Percentiles rank a stretch among this genome's conserved stretches.
These are phyloP conservation scores for Durusdinium trenchii DNA, from an alignment of 73 alveolate species.

Conservation along the genomic window DNA sequence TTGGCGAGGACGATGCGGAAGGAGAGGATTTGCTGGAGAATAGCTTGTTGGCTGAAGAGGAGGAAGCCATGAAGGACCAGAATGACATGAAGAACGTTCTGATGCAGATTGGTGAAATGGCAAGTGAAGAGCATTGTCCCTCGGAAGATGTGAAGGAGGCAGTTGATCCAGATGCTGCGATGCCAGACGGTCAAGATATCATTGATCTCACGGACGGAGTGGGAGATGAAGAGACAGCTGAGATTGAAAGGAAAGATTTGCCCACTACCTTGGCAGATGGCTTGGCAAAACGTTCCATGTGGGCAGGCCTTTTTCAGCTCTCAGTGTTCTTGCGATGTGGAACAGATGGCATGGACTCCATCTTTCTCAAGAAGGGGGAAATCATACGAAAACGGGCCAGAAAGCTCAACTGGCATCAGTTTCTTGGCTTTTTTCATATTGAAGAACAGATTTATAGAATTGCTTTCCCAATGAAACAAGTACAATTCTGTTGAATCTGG, in stretches of 20 bases:
- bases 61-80: neutral
- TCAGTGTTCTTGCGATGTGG: neutral
- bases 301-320: neutral
- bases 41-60: neutral
- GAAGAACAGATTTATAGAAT: no score
- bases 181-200: neutral
- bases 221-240: neutral
- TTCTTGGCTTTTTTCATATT: no score
- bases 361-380: neutral
- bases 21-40: neutral
- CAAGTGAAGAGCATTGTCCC: neutral
- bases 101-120: neutral
- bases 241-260: neutral
- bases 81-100: neutral
- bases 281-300: neutral
- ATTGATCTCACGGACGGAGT: neutral
- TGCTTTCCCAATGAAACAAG: no score
- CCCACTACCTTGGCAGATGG: neutral
- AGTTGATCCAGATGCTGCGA: neutral
- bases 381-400: neutral
- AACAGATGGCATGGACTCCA: neutral
- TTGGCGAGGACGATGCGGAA: neutral
- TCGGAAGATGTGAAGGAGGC: neutral
- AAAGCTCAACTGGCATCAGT: neutral
- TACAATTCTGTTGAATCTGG: no score